Evolutionary conservation across 2,329 filamentous ascomycete genomes (phyloP).

Genomic region (Diaporthe batatas): DNA sequence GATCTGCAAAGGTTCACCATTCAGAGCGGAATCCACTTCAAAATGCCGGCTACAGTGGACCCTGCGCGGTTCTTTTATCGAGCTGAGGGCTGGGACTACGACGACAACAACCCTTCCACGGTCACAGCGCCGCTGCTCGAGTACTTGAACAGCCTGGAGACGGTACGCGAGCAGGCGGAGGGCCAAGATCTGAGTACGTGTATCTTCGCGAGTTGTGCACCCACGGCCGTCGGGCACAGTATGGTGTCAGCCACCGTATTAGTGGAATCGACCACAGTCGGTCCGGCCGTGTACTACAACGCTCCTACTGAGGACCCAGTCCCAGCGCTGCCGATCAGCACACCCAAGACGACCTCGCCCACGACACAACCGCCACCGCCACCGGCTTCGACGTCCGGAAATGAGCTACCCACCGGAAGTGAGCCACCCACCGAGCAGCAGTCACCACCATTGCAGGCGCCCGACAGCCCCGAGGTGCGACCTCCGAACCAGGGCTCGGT

Average conservation of each 20-base stretch:
- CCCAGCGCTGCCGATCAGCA: background rate
- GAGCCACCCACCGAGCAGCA: background rate
- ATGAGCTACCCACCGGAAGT: background rate
- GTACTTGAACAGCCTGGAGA: slow-evolving; percentile 5
- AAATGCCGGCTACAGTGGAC: slow-evolving; percentile 1
- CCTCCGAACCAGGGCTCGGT: background rate
- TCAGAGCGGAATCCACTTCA: background rate
- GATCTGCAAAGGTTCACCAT: background rate
- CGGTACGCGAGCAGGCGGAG: slow-evolving; percentile 2
- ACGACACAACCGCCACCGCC: background rate
- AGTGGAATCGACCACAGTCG: background rate
- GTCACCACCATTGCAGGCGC: background rate
- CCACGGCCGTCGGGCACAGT: background rate
- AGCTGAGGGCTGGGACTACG: slow-evolving; percentile 20
- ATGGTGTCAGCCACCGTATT: slow-evolving; percentile 14
- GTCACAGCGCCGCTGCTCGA: slow-evolving; percentile 1
- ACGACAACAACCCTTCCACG: background rate
- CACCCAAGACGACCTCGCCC: background rate
- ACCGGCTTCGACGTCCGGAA: background rate
- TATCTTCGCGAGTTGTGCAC: slow-evolving; percentile 13
- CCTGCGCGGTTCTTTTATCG: slow-evolving; percentile 3
- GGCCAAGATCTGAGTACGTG: slow-evolving; percentile 1
- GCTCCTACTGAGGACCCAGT: background rate
- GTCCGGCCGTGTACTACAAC: background rate
- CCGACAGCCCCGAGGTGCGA: background rate